phyloP scores from a whole-genome alignment of 2,329 filamentous ascomycete species.

The Celoporthe dispersa region DNA sequence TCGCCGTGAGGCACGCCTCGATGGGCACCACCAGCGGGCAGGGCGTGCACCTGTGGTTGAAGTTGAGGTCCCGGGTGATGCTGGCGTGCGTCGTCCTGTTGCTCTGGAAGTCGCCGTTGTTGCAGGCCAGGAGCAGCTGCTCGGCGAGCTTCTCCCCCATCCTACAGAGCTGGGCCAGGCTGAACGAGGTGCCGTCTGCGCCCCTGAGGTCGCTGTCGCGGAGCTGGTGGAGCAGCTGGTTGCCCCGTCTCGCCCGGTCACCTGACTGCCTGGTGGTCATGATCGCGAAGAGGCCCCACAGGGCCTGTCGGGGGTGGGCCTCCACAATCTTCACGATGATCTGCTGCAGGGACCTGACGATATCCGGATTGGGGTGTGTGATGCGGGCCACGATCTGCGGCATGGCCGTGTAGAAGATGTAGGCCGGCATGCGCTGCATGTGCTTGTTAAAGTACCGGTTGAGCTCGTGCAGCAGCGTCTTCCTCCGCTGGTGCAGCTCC shows the following conservation, averaged over 20 bases:
- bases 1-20: conserved; percentile 81
- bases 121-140: conserved; percentile 79
- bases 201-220: conserved; percentile 52
- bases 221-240: conserved; percentile 56
- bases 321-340: conserved; percentile 88
- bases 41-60: conserved; percentile 82
- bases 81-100: conserved; percentile 72
- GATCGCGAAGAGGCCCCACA: conserved; percentile 90
- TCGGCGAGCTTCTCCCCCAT: conserved; percentile 84
- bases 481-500: conserved; percentile 60
- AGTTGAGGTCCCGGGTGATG: conserved; percentile 76
- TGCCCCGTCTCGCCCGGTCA: conserved; percentile 64
- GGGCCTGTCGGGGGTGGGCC: conserved; percentile 84
- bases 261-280: conserved; percentile 75
- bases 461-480: conserved; percentile 68
- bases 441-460: conserved; percentile 82
- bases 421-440: conserved; percentile 71
- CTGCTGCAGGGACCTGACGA: conserved; percentile 75
- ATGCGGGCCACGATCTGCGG: conserved; percentile 97
- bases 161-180: conserved; percentile 73
- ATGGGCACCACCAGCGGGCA: conserved; percentile 88
- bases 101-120: conserved; percentile 72
- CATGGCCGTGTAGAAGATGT: conserved; percentile 80
- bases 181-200: conserved; percentile 54
- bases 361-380: conserved; percentile 77